phyloP scores from a whole-genome alignment of 441 rosid genomes.

The Macaranga tanarius region DNA sequence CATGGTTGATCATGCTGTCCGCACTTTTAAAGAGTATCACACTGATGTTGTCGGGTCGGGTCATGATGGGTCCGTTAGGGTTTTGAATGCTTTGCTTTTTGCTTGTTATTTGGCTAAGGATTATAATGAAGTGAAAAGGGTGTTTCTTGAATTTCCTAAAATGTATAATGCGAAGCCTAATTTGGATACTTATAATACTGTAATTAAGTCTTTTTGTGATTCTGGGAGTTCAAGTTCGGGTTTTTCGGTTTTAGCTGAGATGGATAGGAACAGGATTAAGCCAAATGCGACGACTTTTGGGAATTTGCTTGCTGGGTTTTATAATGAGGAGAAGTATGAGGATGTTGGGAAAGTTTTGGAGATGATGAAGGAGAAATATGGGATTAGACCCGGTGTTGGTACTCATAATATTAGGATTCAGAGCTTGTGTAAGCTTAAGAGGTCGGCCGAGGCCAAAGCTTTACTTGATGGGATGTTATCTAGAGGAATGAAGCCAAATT shows the following conservation, averaged over 20 bases:
- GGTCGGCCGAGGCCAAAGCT: conserved; percentile 51
- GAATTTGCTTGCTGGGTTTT: conserved; percentile 58
- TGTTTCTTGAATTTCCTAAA: conserved; percentile 62
- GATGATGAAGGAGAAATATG: conserved; percentile 57
- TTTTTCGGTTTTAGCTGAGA: conserved; percentile 63
- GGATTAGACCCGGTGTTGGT: conserved; percentile 35
- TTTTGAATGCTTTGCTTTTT: conserved; percentile 60
- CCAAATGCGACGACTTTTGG: conserved; percentile 55
- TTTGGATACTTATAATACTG: conserved; percentile 57
- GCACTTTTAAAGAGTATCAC: conserved; percentile 52
- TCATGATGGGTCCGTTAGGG: conserved; percentile 43
- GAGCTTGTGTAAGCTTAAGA: conserved; percentile 63
- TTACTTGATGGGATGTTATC: conserved; percentile 58
- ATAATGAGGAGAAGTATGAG: conserved; percentile 61
- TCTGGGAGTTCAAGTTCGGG: conserved; percentile 58
- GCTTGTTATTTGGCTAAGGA: conserved; percentile 62
- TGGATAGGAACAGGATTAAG: conserved; percentile 58
- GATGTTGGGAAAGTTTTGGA: conserved; percentile 64
- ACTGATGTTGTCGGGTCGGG: conserved; percentile 27
- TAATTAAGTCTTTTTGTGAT: conserved; percentile 61
- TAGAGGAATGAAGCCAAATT: conserved; percentile 50
- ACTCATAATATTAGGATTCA: conserved; percentile 61
- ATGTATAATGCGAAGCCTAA: conserved; percentile 51
- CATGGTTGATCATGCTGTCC: conserved; percentile 63
- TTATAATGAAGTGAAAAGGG: conserved; percentile 50